These are phyloP conservation scores for Holtermanniella nyarrowii DNA, from an alignment of 768 basidiomycete species.

Conservation along the genomic window DNA sequence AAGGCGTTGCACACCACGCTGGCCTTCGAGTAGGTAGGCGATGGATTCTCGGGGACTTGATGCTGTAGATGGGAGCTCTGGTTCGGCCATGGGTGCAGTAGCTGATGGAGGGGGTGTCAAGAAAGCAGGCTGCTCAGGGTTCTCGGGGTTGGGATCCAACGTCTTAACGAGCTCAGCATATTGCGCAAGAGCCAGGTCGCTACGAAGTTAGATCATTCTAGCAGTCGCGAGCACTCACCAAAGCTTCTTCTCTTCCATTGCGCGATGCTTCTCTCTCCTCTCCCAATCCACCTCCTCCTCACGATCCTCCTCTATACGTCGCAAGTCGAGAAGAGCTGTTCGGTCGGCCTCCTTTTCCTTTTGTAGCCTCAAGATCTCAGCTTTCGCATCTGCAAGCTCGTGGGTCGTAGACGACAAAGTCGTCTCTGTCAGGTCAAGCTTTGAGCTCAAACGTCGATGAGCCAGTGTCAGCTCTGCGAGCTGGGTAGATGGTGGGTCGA, in stretches of 20 bases:
- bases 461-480: conserved; percentile 38
- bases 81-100: background rate
- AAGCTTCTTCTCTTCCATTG: conserved; percentile 34
- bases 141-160: conserved; percentile 11
- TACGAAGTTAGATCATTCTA: background rate
- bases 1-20: conserved; percentile 31
- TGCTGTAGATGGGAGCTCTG: background rate
- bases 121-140: background rate
- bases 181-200: conserved; percentile 34
- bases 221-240: conserved; percentile 18
- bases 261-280: conserved; percentile 24
- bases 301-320: conserved; percentile 22
- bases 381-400: conserved; percentile 15
- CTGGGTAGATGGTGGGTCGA: conserved; percentile 22
- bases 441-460: conserved; percentile 36
- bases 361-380: conserved; percentile 17
- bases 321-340: conserved; percentile 22
- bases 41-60: conserved; percentile 11
- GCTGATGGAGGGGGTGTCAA: conserved; percentile 4
- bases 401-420: conserved; percentile 10
- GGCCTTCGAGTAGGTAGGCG: conserved; percentile 31
- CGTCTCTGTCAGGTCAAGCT: conserved; percentile 34
- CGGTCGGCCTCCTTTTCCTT: conserved; percentile 28
- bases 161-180: conserved; percentile 24
- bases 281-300: conserved; percentile 36